Evolutionary conservation across 495 filamentous ascomycete genomes (phyloP).

Genomic region (Gamarada debralockiae): DNA sequence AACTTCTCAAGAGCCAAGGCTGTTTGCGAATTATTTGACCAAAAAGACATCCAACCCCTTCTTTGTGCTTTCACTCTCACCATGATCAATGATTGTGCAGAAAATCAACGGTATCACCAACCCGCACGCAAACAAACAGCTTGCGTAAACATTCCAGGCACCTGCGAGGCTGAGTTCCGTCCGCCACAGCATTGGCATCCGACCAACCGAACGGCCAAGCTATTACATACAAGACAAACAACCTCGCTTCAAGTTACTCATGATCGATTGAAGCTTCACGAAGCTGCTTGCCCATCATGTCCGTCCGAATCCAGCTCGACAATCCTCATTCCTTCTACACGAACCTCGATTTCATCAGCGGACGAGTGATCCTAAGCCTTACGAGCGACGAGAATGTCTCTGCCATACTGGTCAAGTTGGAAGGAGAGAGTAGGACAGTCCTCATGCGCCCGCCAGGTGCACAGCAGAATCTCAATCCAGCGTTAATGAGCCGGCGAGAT

Average conservation of each 20-base stretch:
- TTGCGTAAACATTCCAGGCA: constrained; percentile 9
- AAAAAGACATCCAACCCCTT: too few relatives aligned
- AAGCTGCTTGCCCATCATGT: constrained; percentile 47
- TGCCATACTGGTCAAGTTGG: constrained; percentile 85
- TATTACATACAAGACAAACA: too few relatives aligned
- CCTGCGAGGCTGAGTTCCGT: constrained; percentile 6
- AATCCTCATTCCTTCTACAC: constrained; percentile 73
- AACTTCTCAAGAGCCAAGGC: too few relatives aligned
- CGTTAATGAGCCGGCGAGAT: constrained; percentile 25
- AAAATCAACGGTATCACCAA: too few relatives aligned
- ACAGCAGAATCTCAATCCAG: constrained; percentile 16
- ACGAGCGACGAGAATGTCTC: constrained; percentile 62
- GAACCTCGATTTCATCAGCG: constrained; percentile 77
- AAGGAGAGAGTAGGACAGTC: constrained; percentile 76
- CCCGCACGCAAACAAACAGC: neutral
- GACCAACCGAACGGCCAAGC: neutral
- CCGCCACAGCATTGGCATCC: neutral
- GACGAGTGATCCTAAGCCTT: constrained; percentile 60
- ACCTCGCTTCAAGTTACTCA: too few relatives aligned
- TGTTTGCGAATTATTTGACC: too few relatives aligned
- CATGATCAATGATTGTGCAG: too few relatives aligned
- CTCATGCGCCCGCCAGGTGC: constrained; percentile 30
- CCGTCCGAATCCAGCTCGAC: constrained; percentile 72
- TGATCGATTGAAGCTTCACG: too few relatives aligned
- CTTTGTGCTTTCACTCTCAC: too few relatives aligned